Percentiles rank a stretch among this genome's conserved stretches.
Conservation (phyloP, 768 basidiomycete species). For the Peribolospora kevripleyi region DNA sequence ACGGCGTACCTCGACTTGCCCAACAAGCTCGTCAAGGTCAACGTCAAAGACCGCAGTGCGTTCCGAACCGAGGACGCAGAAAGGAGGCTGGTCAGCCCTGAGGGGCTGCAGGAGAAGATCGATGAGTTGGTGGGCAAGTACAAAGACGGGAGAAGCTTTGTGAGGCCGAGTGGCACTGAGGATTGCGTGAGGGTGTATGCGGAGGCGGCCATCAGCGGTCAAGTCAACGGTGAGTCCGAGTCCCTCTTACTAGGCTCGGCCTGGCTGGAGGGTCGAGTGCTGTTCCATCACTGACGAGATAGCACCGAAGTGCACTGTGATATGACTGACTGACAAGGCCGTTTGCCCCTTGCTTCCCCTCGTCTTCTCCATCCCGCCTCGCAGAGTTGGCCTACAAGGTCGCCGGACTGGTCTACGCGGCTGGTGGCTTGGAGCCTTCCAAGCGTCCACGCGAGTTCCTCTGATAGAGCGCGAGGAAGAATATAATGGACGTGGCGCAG, state of each 20-base stretch:
- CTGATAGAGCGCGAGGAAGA: no score
- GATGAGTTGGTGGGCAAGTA: slow-evolving; percentile 55
- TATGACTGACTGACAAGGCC: not conserved
- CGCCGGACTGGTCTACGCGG: no score
- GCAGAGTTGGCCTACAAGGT: no score
- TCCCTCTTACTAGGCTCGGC: not conserved
- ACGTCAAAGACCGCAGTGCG: slow-evolving; percentile 42
- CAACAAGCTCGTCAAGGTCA: slow-evolving; percentile 80
- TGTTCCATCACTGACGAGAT: no score
- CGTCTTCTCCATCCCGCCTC: no score
- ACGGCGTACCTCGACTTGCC: slow-evolving; percentile 77
- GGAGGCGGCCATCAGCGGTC: slow-evolving; percentile 47
- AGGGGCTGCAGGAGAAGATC: slow-evolving; percentile 53
- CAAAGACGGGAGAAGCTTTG: slow-evolving; percentile 71
- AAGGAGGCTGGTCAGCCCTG: slow-evolving; percentile 54
- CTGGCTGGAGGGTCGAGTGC: no score
- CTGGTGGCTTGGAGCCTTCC: no score
- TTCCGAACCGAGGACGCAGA: slow-evolving; percentile 91
- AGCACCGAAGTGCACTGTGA: no score
- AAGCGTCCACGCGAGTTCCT: no score
- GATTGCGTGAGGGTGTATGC: slow-evolving; percentile 96
- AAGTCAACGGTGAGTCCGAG: slow-evolving; percentile 50
- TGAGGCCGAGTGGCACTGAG: slow-evolving; percentile 89
- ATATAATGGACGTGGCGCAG: no score
- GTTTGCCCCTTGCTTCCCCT: slow-evolving; percentile 1